phyloP scores from a whole-genome alignment of 306 rosid genomes.

The Medicago ruthenica region DNA sequence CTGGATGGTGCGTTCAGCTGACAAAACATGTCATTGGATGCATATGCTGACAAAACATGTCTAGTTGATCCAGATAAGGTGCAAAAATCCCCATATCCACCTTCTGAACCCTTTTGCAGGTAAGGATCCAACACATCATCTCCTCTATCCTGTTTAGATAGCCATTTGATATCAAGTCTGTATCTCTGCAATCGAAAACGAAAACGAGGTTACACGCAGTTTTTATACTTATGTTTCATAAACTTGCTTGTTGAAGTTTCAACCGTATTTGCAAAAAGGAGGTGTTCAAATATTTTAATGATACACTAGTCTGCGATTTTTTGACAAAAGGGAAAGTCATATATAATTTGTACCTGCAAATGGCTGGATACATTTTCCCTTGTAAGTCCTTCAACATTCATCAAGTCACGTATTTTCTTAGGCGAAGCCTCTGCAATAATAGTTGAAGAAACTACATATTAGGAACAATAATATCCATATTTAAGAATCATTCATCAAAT shows the following conservation, averaged over 20 bases:
- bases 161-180: slow-evolving; percentile 62
- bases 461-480: slow-evolving; percentile 21
- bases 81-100: slow-evolving; percentile 58
- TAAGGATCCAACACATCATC: slow-evolving; percentile 55
- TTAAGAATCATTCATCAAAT: slow-evolving; percentile 8
- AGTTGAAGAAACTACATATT: slow-evolving; percentile 28
- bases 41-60: slow-evolving; percentile 61
- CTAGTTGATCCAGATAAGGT: slow-evolving; percentile 53
- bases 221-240: neutral
- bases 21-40: slow-evolving; percentile 55
- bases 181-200: slow-evolving; percentile 64
- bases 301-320: neutral
- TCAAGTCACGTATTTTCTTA: slow-evolving; percentile 78
- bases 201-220: slow-evolving; percentile 19
- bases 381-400: slow-evolving; percentile 89
- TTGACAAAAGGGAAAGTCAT: slow-evolving; percentile 16
- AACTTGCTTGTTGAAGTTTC: neutral
- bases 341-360: slow-evolving; percentile 67
- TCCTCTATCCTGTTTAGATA: slow-evolving; percentile 52
- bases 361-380: slow-evolving; percentile 96
- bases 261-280: neutral
- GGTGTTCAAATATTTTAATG: too few species aligned
- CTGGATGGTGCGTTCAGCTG: slow-evolving; percentile 58
- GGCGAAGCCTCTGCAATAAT: slow-evolving; percentile 80
- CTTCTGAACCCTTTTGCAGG: slow-evolving; percentile 50